Percentiles rank a stretch among this genome's conserved stretches.
Evolutionary conservation across 2,329 filamentous ascomycete species (phyloP).

Genomic region (Colletotrichum lindemuthianum): DNA sequence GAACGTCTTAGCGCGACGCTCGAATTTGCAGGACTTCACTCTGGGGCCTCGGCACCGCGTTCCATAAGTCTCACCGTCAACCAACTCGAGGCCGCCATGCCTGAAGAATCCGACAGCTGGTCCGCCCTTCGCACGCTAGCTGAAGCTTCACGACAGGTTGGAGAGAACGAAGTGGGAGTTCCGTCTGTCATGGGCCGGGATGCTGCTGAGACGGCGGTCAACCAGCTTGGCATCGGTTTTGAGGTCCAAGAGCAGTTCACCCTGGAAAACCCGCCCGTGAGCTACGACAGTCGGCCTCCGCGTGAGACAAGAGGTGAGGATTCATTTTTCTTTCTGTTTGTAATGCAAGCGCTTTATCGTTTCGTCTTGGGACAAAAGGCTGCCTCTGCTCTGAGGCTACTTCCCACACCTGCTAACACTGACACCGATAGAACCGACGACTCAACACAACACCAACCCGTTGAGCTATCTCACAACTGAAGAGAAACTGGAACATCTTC

Average conservation of each 20-base stretch:
- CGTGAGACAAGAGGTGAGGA: constrained; percentile 51
- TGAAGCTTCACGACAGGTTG: constrained; percentile 86
- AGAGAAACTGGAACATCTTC: constrained; percentile 54
- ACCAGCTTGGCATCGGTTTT: constrained; percentile 46
- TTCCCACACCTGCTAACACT: background rate
- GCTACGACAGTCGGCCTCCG: constrained; percentile 53
- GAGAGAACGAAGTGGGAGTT: constrained; percentile 33
- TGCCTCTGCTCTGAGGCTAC: too few relatives aligned
- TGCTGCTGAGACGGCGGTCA: constrained; percentile 38
- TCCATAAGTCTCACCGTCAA: constrained; percentile 34
- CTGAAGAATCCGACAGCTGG: constrained; percentile 66
- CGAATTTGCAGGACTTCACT: constrained; percentile 35
- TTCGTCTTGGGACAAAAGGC: background rate
- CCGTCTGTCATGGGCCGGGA: constrained; percentile 23
- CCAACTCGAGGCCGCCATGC: constrained; percentile 26
- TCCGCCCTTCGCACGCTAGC: constrained; percentile 87
- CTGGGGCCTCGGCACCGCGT: constrained; percentile 30
- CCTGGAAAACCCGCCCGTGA: constrained; percentile 63
- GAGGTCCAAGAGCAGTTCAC: constrained; percentile 69
- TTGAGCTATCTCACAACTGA: constrained; percentile 54
- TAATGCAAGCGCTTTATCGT: background rate
- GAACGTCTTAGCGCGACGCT: constrained; percentile 76
- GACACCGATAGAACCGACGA: constrained; percentile 22
- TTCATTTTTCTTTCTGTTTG: background rate
- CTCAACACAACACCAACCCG: constrained; percentile 35